A percentile compares a stretch with the other conserved stretches of the same genome.
Conservation (phyloP, 2,329 filamentous ascomycete species). For the Penicillium hesseltinei region DNA sequence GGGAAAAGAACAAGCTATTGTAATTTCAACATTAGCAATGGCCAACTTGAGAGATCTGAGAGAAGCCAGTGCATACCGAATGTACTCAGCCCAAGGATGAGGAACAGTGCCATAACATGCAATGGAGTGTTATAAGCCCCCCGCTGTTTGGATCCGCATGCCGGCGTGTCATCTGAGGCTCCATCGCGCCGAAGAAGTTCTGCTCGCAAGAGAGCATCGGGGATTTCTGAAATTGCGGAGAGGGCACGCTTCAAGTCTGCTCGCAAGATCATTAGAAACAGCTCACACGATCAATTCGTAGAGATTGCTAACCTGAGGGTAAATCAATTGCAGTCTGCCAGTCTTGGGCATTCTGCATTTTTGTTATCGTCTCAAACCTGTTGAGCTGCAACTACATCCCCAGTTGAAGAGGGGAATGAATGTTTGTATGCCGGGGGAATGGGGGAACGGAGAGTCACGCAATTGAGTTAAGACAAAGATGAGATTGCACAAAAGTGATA, state of each 20-base stretch:
- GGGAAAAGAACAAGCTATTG: constrained; percentile 59
- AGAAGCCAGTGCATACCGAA: constrained; percentile 33
- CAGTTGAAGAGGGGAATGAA: constrained; percentile 7
- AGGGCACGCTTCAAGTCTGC: constrained; percentile 23
- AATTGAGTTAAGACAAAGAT: not conserved
- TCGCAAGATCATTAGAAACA: not conserved
- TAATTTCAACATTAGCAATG: constrained; percentile 10
- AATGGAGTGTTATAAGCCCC: constrained; percentile 62
- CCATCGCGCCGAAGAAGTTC: constrained; percentile 33
- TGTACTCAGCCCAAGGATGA: constrained; percentile 59
- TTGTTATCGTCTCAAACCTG: constrained; percentile 9
- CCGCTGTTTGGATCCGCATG: constrained; percentile 37
- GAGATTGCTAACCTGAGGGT: constrained; percentile 13
- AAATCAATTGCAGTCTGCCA: constrained; percentile 16
- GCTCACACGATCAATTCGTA: not conserved
- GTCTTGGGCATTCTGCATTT: constrained; percentile 21
- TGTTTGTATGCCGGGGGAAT: not conserved
- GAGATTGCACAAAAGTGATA: not conserved
- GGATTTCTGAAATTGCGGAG: constrained; percentile 30
- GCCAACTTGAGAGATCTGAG: not conserved
- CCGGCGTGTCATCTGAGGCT: constrained; percentile 24
- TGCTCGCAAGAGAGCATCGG: constrained; percentile 33
- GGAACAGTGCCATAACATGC: constrained; percentile 65
- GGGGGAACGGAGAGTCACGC: not conserved
- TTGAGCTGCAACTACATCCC: constrained; percentile 15